Percentiles rank a stretch among this genome's conserved stretches.
phyloP scores from a whole-genome alignment of 768 basidiomycete species.

The Cyathus striatus region DNA sequence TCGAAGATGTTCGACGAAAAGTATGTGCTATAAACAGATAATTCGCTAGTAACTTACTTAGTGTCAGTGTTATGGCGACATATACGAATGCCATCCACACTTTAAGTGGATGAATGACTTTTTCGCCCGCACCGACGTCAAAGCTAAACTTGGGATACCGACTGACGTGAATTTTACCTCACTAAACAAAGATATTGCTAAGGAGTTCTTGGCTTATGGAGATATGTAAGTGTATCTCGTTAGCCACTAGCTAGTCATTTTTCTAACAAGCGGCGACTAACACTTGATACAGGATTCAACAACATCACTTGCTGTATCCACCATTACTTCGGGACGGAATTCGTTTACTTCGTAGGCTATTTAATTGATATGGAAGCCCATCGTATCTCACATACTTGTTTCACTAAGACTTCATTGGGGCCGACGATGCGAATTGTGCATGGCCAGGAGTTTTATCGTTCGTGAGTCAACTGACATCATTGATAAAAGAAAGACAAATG shows the following conservation, averaged over 20 bases:
- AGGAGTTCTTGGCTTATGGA: slow-evolving; percentile 10
- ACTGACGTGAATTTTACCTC: slow-evolving; percentile 9
- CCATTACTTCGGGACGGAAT: slow-evolving; percentile 21
- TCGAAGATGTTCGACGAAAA: slow-evolving; percentile 12
- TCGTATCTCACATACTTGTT: background rate
- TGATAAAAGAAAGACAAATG: background rate
- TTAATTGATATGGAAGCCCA: background rate
- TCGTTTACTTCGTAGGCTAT: slow-evolving; percentile 19
- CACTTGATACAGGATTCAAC: slow-evolving; percentile 10
- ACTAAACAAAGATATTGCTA: slow-evolving; percentile 7
- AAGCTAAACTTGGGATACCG: slow-evolving; percentile 11
- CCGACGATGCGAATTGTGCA: slow-evolving; percentile 21
- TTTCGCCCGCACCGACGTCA: slow-evolving; percentile 9
- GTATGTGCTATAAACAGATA: no score
- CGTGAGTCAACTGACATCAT: slow-evolving; percentile 4
- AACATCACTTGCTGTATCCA: slow-evolving; percentile 14
- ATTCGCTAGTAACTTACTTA: no score
- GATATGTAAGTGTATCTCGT: slow-evolving; percentile 14
- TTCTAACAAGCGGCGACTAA: background rate
- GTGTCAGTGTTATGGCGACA: slow-evolving; percentile 4
- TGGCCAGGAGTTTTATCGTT: slow-evolving; percentile 23
- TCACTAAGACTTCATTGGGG: slow-evolving; percentile 22
- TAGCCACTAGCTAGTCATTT: no score
- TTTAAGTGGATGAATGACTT: slow-evolving; percentile 14
- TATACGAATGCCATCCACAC: slow-evolving; percentile 12